Evolutionary conservation across 495 filamentous ascomycete species (phyloP).

Genomic region (Penicillium taxi): DNA sequence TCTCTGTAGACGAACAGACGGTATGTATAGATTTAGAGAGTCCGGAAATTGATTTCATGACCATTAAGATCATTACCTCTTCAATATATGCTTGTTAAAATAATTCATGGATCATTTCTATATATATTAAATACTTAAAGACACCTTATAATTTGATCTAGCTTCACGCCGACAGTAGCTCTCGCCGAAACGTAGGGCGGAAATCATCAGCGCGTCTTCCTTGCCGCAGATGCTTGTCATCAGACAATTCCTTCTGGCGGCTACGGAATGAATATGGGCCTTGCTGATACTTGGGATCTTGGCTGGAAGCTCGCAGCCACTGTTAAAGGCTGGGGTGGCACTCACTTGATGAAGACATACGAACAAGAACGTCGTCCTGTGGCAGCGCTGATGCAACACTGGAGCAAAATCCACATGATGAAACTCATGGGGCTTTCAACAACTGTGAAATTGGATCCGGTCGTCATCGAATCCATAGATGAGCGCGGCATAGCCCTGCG

Average conservation of each 20-base stretch:
- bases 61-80: no score
- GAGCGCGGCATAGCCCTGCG: constrained; percentile 1
- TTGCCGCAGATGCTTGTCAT: constrained; percentile 44
- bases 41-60: no score
- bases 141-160: no score
- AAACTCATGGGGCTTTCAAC: no score
- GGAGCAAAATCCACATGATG: no score
- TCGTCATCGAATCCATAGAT: constrained; percentile 1
- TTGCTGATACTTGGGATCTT: constrained; percentile 25
- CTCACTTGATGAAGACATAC: constrained; percentile 16
- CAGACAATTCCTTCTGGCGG: constrained; percentile 19
- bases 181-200: constrained; percentile 12
- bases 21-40: no score
- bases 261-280: constrained; percentile 26
- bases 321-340: constrained; percentile 13
- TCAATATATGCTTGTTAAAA: no score
- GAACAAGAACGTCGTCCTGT: constrained; percentile 20
- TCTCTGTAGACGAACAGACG: no score
- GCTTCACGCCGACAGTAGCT: constrained; percentile 17
- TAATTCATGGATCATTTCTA: no score
- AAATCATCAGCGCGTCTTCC: constrained; percentile 31
- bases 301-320: constrained; percentile 25
- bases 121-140: no score
- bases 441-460: no score
- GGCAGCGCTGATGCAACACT: no score